These are phyloP conservation scores for Euphorbia pulcherrima DNA, from an alignment of 345 rosid genomes.

Conservation along the genomic window DNA sequence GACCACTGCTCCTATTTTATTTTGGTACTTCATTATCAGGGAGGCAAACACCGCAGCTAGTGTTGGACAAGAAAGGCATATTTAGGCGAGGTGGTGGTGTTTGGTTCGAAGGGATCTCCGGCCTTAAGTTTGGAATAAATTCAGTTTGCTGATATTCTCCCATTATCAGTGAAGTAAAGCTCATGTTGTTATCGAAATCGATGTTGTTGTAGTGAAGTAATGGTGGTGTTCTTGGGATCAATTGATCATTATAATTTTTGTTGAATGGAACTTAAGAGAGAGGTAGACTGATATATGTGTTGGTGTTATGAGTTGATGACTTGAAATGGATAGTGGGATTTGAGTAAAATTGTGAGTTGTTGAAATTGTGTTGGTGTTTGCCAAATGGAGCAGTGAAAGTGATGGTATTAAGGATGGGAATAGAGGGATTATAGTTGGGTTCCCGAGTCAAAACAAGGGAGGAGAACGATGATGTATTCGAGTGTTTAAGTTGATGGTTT, in stretches of 20 bases:
- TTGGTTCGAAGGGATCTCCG: constrained; percentile 60
- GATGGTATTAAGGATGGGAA: constrained; percentile 23
- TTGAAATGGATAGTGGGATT: constrained; percentile 20
- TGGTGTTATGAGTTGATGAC: constrained; percentile 4
- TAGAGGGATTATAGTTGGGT: constrained; percentile 21
- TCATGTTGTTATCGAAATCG: constrained; percentile 24
- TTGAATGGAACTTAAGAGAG: constrained; percentile 28
- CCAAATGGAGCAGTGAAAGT: constrained; percentile 20
- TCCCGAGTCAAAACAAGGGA: constrained; percentile 25
- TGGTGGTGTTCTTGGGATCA: constrained; percentile 11
- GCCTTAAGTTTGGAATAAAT: too few species aligned
- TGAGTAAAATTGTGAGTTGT: constrained; percentile 16
- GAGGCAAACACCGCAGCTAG: constrained; percentile 21
- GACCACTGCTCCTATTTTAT: constrained; percentile 36
- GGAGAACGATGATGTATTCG: constrained; percentile 26
- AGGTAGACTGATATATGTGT: constrained; percentile 29
- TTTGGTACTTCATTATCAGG: constrained; percentile 5
- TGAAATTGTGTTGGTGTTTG: constrained; percentile 18
- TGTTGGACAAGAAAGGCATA: not conserved
- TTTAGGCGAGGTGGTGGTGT: constrained; percentile 24
- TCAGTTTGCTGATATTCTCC: constrained; percentile 32
- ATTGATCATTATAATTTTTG: constrained; percentile 10
- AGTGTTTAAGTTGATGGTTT: constrained; percentile 20
- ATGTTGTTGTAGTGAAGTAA: constrained; percentile 16
- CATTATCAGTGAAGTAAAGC: constrained; percentile 54